These are phyloP conservation scores for Fraxinus albicans DNA, from an alignment of 305 asterid species.

Conservation along the genomic window DNA sequence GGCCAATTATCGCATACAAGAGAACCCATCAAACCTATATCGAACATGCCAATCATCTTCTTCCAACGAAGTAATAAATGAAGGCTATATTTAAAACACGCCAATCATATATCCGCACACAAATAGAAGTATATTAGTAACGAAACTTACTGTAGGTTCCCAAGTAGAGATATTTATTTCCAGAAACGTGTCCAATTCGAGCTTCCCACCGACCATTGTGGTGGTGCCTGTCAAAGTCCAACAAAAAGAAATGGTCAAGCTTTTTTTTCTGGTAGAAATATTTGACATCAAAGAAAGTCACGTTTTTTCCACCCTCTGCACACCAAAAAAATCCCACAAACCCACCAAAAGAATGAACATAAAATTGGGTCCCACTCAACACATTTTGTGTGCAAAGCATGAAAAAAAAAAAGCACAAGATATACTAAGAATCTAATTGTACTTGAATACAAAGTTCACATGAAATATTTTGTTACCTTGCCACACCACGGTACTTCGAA, in stretches of 20 bases:
- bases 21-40: background rate
- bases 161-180: slow-evolving; percentile 83
- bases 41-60: background rate
- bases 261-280: background rate
- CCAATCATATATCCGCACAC: background rate
- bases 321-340: background rate
- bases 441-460: slow-evolving; percentile 15
- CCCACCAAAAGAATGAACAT: slow-evolving; percentile 17
- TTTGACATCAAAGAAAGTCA: background rate
- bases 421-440: slow-evolving; percentile 23
- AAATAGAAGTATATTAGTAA: background rate
- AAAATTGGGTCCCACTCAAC: slow-evolving; percentile 28
- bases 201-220: slow-evolving; percentile 99
- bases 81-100: background rate
- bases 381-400: slow-evolving; percentile 17
- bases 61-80: background rate
- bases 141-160: slow-evolving; percentile 70
- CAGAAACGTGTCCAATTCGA: slow-evolving; percentile 79
- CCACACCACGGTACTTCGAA: slow-evolving; percentile 88
- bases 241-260: slow-evolving; percentile 14
- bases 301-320: background rate
- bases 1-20: background rate
- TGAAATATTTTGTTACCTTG: slow-evolving; percentile 53
- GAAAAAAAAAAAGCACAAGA: slow-evolving; percentile 15
- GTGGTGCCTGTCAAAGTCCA: slow-evolving; percentile 72